These are phyloP conservation scores for Rhizopus sp. DNA, from an alignment of 371 early-diverging fungal genomes.

Conservation along the genomic window DNA sequence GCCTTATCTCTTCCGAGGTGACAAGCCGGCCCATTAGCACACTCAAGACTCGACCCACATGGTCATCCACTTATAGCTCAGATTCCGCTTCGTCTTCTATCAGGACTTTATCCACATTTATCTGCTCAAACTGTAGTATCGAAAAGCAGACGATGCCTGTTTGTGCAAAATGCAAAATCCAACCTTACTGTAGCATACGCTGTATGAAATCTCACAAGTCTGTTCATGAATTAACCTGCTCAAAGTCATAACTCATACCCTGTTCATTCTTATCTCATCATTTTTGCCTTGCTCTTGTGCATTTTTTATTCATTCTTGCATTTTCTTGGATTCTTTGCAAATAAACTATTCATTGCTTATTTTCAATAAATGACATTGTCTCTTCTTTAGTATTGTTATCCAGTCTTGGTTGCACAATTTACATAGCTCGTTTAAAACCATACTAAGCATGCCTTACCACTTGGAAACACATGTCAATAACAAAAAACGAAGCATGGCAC, in stretches of 20 bases:
- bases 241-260: background rate
- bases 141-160: constrained; percentile 28
- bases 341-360: no score
- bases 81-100: constrained; percentile 14
- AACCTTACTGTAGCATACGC: constrained; percentile 27
- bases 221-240: constrained; percentile 8
- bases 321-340: no score
- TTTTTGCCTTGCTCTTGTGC: constrained; percentile 17
- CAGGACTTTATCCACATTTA: constrained; percentile 3
- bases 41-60: constrained; percentile 10
- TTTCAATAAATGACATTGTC: no score
- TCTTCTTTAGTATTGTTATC: no score
- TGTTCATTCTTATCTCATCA: background rate
- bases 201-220: constrained; percentile 26
- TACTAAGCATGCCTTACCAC: no score
- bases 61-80: constrained; percentile 7
- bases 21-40: background rate
- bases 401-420: no score
- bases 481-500: no score
- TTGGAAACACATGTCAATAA: no score
- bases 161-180: constrained; percentile 24
- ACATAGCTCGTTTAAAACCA: no score
- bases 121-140: constrained; percentile 22
- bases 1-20: constrained; percentile 6
- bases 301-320: no score